Base-by-base conservation (phyloP, 2,329 filamentous ascomycete species). In the Geosmithia flava region DNA sequence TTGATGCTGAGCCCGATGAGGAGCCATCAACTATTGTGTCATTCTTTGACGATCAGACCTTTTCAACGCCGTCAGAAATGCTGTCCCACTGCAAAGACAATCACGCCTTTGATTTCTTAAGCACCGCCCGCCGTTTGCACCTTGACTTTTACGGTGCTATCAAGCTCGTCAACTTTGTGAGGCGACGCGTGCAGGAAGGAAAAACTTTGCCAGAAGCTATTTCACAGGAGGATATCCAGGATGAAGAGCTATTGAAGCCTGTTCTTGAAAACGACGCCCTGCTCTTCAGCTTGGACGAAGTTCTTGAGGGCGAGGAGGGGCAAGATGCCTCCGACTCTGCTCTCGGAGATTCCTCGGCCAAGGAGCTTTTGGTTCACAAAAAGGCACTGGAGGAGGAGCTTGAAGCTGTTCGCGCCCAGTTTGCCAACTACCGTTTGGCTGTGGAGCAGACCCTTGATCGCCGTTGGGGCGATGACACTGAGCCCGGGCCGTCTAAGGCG, bases 241-340 rank as follows among this genome's bases (percentile, higher is more conserved):
- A 88, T 52, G 91, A 97, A 53, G 74, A 76, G 53, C 94, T 82
- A 59, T 72, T 98, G 50, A 85, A 85, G 59, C 93, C 93, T 0
- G 82, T 89, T 3, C 68, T 98, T 7, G 83, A 93, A 50, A 88
- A 96, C 55, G 93, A 98, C 62, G 86, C 90, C 3, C 70, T 97
- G 47, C 78, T 98, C 30, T 89, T 94, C 60, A 86, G 79, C 49
- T 72, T 98, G 19, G 91, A 95, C 53, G 93, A 96, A 52, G 53
- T 69, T 13, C 70, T 95, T 13, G 61, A 63, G 47, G 46, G 47
- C 33, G 49, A 53, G 19, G 48, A 53, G 19, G 68, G 71, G 42
- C 49, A 53, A 17, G 20, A 19, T n/a, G 20, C n/a, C 10, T 19
- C 47, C 5, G 48, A 53, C 20, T 20, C 53, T 16, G 53, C 51